Conservation (phyloP, 2,329 filamentous ascomycete genomes). For the Tolypocladium amazonense region DNA sequence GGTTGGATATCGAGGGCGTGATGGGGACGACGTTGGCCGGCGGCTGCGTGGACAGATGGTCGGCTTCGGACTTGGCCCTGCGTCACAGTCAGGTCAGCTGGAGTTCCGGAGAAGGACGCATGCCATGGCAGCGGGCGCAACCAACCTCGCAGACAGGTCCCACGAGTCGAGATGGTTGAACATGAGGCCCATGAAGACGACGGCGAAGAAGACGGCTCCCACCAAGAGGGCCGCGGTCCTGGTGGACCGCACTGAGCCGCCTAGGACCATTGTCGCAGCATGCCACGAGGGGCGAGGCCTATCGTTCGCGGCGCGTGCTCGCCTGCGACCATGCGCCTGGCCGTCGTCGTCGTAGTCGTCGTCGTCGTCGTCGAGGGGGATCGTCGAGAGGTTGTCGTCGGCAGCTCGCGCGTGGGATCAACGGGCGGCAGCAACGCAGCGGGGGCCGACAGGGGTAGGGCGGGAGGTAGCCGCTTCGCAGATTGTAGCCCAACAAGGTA, state of each 20-base stretch:
- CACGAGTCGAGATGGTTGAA: slow-evolving; percentile 21
- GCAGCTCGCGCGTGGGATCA: not conserved
- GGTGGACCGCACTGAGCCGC: slow-evolving; percentile 17
- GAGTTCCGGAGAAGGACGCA: not conserved
- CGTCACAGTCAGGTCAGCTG: not conserved
- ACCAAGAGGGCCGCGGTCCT: slow-evolving; percentile 17
- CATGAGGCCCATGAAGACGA: slow-evolving; percentile 18
- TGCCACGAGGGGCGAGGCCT: slow-evolving; percentile 3
- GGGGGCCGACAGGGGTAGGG: not conserved
- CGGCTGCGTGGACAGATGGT: not conserved
- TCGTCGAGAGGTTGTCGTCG: not conserved
- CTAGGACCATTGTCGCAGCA: slow-evolving; percentile 18
- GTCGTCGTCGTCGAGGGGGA: not conserved
- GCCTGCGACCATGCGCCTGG: not conserved
- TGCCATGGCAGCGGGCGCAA: not conserved
- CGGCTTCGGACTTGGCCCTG: not conserved
- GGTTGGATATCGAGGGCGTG: not conserved
- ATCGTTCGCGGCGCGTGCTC: not conserved
- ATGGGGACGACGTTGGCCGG: not conserved
- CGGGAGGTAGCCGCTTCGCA: not conserved
- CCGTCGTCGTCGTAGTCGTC: not conserved
- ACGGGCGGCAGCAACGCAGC: not conserved
- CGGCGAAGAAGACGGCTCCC: slow-evolving; percentile 20
- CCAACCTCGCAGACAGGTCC: slow-evolving; percentile 11
- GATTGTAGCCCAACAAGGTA: not conserved